These are phyloP conservation scores for Colletotrichum phormii DNA, from an alignment of 2,329 filamentous ascomycete species.

Conservation along the genomic window DNA sequence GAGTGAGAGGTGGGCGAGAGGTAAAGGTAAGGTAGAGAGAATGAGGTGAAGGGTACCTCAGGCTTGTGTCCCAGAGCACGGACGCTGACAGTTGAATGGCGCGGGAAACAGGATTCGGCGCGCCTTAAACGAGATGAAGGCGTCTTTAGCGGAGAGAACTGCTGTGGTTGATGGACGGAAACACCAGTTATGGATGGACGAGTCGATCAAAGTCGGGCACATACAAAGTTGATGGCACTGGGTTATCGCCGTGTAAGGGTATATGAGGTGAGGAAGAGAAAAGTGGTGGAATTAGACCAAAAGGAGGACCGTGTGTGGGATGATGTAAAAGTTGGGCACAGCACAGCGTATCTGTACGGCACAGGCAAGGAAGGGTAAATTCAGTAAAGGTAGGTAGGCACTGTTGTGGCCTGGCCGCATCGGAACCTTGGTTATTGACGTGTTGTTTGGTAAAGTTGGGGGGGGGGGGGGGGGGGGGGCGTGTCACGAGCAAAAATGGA, in stretches of 20 bases:
- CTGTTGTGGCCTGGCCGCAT: not conserved
- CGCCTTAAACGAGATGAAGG: constrained; percentile 29
- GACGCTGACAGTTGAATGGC: constrained; percentile 25
- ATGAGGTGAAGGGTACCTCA: constrained; percentile 1
- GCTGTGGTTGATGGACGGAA: not conserved
- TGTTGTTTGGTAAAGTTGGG: not conserved
- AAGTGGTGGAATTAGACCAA: constrained; percentile 1
- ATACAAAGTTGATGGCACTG: not conserved
- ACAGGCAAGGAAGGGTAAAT: not conserved
- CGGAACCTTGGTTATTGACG: constrained; percentile 5
- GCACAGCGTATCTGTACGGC: not conserved
- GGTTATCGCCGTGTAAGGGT: not conserved
- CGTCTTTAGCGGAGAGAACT: constrained; percentile 26
- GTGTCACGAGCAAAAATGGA: not conserved
- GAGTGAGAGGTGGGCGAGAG: not conserved
- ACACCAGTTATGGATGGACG: not conserved
- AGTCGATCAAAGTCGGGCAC: not conserved
- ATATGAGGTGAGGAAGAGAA: not conserved
- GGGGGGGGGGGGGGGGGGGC: too few relatives aligned
- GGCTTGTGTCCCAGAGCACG: constrained; percentile 31
- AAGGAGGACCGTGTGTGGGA: constrained; percentile 9
- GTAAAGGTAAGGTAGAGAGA: not conserved
- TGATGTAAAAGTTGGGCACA: not conserved
- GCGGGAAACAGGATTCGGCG: constrained; percentile 20
- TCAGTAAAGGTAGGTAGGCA: not conserved